Conservation (phyloP, 2,329 filamentous ascomycete genomes). For the Moelleriella libera region DNA sequence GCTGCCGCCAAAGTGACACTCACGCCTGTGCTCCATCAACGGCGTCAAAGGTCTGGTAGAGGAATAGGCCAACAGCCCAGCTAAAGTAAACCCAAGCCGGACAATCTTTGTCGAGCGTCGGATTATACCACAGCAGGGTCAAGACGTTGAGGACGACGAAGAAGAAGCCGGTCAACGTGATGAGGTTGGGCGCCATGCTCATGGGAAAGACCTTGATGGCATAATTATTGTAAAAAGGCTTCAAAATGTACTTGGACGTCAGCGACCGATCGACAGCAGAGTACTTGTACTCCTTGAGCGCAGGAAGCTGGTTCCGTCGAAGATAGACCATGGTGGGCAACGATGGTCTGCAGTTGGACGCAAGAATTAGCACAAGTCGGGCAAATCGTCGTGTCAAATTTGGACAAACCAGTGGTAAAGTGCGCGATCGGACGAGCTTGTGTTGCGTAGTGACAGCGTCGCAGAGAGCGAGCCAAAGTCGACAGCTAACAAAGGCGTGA, state of each 20-base stretch:
- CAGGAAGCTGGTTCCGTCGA: conserved; percentile 75
- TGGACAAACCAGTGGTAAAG: not conserved
- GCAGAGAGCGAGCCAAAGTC: no score
- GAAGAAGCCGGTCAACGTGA: conserved; percentile 79
- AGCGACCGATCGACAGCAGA: conserved; percentile 81
- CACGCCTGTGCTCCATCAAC: conserved; percentile 90
- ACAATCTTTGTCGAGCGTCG: conserved; percentile 85
- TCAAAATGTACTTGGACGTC: conserved; percentile 82
- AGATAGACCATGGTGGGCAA: conserved; percentile 70
- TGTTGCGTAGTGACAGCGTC: no score
- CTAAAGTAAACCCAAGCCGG: conserved; percentile 89
- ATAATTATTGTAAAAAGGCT: conserved; percentile 92
- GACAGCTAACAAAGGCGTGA: no score
- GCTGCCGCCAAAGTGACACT: conserved; percentile 19
- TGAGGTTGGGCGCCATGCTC: conserved; percentile 81
- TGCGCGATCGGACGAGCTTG: no score
- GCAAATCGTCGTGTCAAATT: no score
- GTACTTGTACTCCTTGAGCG: conserved; percentile 92
- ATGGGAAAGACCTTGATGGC: conserved; percentile 92
- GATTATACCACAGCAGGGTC: conserved; percentile 90
- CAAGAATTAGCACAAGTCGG: not conserved
- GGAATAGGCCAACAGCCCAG: conserved; percentile 79
- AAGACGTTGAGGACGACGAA: conserved; percentile 85
- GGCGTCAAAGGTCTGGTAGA: conserved; percentile 98
- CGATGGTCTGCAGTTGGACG: not conserved